Evolutionary conservation across 2,329 filamentous ascomycete genomes (phyloP), one percentile per base, ranked within the genome.

Genomic region (Pezicula rhizophila): DNA sequence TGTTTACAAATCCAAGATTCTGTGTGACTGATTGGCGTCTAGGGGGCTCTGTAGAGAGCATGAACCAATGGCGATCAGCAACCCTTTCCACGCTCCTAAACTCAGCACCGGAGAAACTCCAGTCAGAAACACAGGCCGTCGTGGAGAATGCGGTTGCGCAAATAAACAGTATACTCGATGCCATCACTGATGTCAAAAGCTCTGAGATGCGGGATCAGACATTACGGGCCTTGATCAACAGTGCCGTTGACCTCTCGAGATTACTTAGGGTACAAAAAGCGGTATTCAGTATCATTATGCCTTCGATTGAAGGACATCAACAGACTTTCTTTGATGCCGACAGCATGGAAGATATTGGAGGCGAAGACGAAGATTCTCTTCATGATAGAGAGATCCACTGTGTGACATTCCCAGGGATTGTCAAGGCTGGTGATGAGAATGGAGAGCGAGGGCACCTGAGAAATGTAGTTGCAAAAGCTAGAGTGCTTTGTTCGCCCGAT

Each of bases 31-130:
- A 54, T 10, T 50, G 37, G 39, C 8, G 49, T 64, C 60, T 64
- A 68, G 70, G 68, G 42, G 70, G 68, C 43, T 71, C 76, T 5
- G 68, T 70, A 41, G 75, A 79, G 52, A 69, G 75, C 26, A 72
- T 82, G 52, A 85, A 84, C 60, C 77, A 82, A 60, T 86, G 82
- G 82, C 79, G 83, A 35, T 79, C 82, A 5, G 71, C 74, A n/a
- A 86, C 82, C 2, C 71, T 85, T 37, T 72, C 77, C 23, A 70
- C 82, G 39, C 64, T 86, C 45, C 74, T 73, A 47, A 78, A 78
- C 57, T 77, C 79, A 51, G 70, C 75, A 5, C 63, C 67, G 14
- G 59, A 68, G 31, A 72, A 68, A 48, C 69, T 81, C 31, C 67
- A 73, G 45, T 57, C 65, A 12, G 69, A 75, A 57, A 80, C 77